A percentile compares a stretch with the other conserved stretches of the same genome.
These are phyloP conservation scores for Cladosporium sp. DNA, from an alignment of 2,329 filamentous ascomycete genomes.

Conservation along the genomic window DNA sequence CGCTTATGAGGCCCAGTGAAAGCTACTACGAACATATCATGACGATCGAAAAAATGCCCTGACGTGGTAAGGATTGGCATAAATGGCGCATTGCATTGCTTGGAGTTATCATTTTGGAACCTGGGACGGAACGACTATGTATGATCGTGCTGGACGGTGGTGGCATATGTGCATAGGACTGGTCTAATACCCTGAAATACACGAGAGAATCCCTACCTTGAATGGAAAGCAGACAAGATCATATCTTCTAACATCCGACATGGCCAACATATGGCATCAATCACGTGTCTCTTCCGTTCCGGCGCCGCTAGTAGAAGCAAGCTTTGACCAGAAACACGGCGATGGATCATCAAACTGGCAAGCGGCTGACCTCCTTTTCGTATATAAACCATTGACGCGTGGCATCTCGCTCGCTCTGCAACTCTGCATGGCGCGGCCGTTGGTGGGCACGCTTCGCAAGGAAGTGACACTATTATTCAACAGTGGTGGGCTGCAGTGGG, in stretches of 20 bases:
- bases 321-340: not conserved
- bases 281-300: not conserved
- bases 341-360: not conserved
- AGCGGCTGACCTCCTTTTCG: not conserved
- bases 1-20: constrained; percentile 22
- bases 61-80: not conserved
- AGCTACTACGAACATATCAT: not conserved
- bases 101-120: not conserved
- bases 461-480: not conserved
- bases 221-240: no score
- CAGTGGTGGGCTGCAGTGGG: no score
- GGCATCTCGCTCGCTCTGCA: not conserved
- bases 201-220: not conserved
- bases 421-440: not conserved
- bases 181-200: not conserved
- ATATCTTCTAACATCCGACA: not conserved
- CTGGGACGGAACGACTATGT: not conserved
- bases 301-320: not conserved
- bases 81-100: constrained; percentile 10
- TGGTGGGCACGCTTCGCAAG: not conserved
- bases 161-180: not conserved
- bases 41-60: not conserved
- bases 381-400: not conserved
- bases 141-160: not conserved
- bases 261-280: not conserved